Evolutionary conservation across 495 filamentous ascomycete genomes (phyloP).

Genomic region (Diplogelasinospora grovesii): DNA sequence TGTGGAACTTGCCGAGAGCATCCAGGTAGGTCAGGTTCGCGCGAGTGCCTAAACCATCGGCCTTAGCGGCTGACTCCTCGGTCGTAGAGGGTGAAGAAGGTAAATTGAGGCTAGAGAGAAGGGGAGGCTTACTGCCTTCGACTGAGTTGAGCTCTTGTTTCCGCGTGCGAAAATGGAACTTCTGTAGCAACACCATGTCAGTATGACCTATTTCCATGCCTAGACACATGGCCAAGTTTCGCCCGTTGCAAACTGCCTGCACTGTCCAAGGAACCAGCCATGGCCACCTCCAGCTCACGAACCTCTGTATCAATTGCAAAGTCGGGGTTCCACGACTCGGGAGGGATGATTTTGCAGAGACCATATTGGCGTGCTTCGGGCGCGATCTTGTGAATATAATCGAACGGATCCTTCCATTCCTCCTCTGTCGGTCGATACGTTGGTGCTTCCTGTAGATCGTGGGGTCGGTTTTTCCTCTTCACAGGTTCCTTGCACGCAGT

Average conservation of each 20-base stretch:
- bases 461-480: slow-evolving; percentile 68
- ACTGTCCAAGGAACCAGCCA: not conserved
- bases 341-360: slow-evolving; percentile 90
- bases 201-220: no score
- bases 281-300: slow-evolving; percentile 23
- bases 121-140: slow-evolving; percentile 78
- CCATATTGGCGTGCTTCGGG: slow-evolving; percentile 81
- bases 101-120: slow-evolving; percentile 14
- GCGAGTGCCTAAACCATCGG: slow-evolving; percentile 61
- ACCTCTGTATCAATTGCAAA: slow-evolving; percentile 98
- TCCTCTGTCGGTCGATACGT: slow-evolving; percentile 86
- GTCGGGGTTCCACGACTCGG: slow-evolving; percentile 84
- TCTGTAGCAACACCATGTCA: slow-evolving; percentile 43
- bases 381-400: slow-evolving; percentile 84
- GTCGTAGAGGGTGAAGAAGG: no score
- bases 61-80: slow-evolving; percentile 8
- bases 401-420: slow-evolving; percentile 89
- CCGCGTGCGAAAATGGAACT: slow-evolving; percentile 93
- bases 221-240: not conserved
- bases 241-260: no score
- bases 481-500: slow-evolving; percentile 65
- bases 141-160: slow-evolving; percentile 97
- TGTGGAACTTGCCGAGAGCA: slow-evolving; percentile 92
- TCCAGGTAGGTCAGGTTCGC: slow-evolving; percentile 96
- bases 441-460: slow-evolving; percentile 83